Percentiles rank a stretch among this genome's conserved stretches.
Evolutionary conservation across 257 asterid genomes (phyloP).

Genomic region (Ophiorrhiza pumila): DNA sequence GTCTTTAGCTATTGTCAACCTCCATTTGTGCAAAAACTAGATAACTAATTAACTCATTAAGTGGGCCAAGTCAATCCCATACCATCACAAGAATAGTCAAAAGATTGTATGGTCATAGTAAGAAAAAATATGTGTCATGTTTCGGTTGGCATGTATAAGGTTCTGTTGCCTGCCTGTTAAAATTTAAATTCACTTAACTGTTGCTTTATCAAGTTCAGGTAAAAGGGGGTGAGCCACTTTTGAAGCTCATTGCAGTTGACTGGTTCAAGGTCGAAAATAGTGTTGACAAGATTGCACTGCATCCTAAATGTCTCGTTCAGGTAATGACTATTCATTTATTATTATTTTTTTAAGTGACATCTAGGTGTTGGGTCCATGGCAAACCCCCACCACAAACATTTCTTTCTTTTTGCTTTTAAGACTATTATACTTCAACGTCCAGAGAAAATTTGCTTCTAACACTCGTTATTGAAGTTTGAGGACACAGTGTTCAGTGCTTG

Average conservation of each 20-base stretch:
- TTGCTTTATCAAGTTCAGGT: constrained; percentile 48
- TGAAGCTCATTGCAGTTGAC: constrained; percentile 93
- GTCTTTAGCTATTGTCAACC: no score
- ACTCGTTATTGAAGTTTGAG: neutral
- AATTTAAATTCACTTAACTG: neutral
- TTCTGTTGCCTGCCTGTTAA: neutral
- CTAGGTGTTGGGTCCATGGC: neutral
- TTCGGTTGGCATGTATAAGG: neutral
- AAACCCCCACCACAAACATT: neutral
- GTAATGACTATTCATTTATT: constrained; percentile 32
- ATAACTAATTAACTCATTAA: no score
- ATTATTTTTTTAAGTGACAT: neutral
- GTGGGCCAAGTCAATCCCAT: neutral
- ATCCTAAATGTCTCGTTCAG: constrained; percentile 86
- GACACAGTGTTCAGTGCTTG: neutral
- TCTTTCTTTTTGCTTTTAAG: neutral
- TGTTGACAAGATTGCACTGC: constrained; percentile 64
- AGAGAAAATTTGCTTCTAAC: neutral
- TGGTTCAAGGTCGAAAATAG: constrained; percentile 86
- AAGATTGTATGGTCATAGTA: neutral
- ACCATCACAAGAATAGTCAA: neutral
- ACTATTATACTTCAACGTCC: no score
- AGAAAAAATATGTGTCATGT: neutral
- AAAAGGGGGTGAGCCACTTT: constrained; percentile 90
- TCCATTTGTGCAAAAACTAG: no score